phyloP scores from a whole-genome alignment of 2,329 filamentous ascomycete species.

The Graphilbum ipis-grandicollis region DNA sequence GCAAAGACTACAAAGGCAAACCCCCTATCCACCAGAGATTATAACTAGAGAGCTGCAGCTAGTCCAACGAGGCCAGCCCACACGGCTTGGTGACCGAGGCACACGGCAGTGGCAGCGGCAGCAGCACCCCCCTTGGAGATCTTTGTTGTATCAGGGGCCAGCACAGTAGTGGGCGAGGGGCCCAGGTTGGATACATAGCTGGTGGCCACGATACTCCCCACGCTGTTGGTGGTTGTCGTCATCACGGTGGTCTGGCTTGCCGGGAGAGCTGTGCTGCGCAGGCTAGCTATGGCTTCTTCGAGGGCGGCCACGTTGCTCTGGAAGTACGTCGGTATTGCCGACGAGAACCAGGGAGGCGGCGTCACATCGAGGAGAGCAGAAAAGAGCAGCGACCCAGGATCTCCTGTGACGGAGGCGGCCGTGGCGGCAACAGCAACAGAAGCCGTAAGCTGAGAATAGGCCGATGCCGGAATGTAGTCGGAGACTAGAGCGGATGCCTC shows the following conservation, averaged over 20 bases:
- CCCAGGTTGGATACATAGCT: constrained; percentile 3
- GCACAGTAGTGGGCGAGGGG: constrained; percentile 7
- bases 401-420: constrained; percentile 11
- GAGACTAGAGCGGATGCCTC: constrained; percentile 13
- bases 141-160: constrained; percentile 1
- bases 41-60: background rate
- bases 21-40: too few species aligned
- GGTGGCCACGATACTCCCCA: constrained; percentile 11
- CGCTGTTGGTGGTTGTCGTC: constrained; percentile 11
- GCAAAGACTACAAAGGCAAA: too few species aligned
- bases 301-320: constrained; percentile 5
- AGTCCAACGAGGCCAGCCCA: background rate
- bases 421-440: constrained; percentile 9
- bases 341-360: constrained; percentile 9
- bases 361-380: constrained; percentile 12
- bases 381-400: constrained; percentile 12
- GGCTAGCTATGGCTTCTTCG: constrained; percentile 9
- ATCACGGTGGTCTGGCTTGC: constrained; percentile 8
- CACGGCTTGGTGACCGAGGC: background rate
- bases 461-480: constrained; percentile 13
- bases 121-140: constrained; percentile 4
- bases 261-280: constrained; percentile 7
- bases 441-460: constrained; percentile 10
- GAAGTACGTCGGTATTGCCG: constrained; percentile 5
- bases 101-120: background rate